A percentile compares a stretch with the other conserved stretches of the same genome.
phyloP scores from a whole-genome alignment of 495 filamentous ascomycete species.

The Xylaria acuta region DNA sequence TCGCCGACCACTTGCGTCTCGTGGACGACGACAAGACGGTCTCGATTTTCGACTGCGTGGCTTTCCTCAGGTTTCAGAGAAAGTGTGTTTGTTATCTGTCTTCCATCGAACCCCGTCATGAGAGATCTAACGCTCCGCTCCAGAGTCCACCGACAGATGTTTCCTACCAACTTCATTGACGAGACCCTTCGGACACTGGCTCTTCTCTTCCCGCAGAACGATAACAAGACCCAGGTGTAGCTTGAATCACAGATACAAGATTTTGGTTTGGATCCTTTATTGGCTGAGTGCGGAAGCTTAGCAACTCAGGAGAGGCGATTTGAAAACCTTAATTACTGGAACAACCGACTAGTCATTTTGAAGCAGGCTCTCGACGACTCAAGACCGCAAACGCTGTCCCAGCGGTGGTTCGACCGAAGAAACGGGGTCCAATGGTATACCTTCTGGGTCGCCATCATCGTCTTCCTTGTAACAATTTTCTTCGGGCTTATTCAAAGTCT shows the following conservation, averaged over 20 bases:
- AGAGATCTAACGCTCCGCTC: constrained; percentile 13
- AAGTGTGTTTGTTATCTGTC: constrained; percentile 17
- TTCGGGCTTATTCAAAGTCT: constrained; percentile 59
- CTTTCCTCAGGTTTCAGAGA: constrained; percentile 43
- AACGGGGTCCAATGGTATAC: constrained; percentile 61
- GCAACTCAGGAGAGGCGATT: constrained; percentile 48
- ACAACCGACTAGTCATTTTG: constrained; percentile 57
- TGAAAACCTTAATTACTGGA: constrained; percentile 56
- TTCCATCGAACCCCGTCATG: too few relatives aligned
- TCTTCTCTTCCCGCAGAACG: constrained; percentile 51
- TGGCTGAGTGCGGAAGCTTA: constrained; percentile 34
- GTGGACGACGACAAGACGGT: constrained; percentile 49
- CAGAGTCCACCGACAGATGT: constrained; percentile 22
- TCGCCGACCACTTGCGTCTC: constrained; percentile 53
- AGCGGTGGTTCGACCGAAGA: constrained; percentile 61
- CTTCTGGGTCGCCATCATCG: constrained; percentile 60
- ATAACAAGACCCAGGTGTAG: constrained; percentile 38
- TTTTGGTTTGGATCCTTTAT: constrained; percentile 37
- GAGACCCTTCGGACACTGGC: constrained; percentile 57
- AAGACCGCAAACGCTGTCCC: constrained; percentile 48
- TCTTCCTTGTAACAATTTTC: constrained; percentile 54
- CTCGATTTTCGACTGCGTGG: constrained; percentile 51
- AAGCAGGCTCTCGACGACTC: constrained; percentile 61
- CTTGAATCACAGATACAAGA: constrained; percentile 31
- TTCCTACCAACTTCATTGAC: constrained; percentile 46